Evolutionary conservation across 805 yeast genomes (phyloP).

Genomic region (Sugiyamaella americana): DNA sequence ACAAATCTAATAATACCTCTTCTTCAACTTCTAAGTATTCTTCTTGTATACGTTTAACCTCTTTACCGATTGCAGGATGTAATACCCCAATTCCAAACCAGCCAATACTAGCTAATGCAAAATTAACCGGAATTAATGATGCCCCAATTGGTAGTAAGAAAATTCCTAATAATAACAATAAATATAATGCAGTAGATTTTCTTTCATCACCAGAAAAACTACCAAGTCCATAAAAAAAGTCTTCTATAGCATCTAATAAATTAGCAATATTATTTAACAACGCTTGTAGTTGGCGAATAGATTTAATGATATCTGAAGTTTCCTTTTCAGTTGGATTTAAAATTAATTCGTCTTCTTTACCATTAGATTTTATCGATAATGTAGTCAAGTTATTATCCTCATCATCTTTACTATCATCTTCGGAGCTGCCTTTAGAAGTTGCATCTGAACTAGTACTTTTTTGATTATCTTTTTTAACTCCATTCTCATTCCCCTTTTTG

Average conservation of each 20-base stretch:
- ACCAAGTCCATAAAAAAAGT: slow-evolving; percentile 53
- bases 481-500: neutral
- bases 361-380: too few species aligned
- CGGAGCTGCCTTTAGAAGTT: neutral
- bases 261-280: slow-evolving; percentile 32
- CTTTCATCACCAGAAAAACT: slow-evolving; percentile 62
- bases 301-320: slow-evolving; percentile 3
- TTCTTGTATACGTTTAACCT: slow-evolving; percentile 24
- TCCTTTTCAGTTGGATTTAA: neutral
- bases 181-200: slow-evolving; percentile 54
- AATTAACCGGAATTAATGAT: slow-evolving; percentile 49
- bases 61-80: slow-evolving; percentile 51
- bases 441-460: neutral
- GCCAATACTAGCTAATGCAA: slow-evolving; percentile 47
- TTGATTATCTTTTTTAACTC: neutral
- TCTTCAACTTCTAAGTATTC: slow-evolving; percentile 25
- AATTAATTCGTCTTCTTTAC: neutral
- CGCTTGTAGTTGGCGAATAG: slow-evolving; percentile 12
- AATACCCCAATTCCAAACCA: slow-evolving; percentile 50
- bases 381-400: neutral
- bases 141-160: slow-evolving; percentile 38
- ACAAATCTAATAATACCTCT: slow-evolving; percentile 29
- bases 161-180: slow-evolving; percentile 21
- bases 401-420: neutral
- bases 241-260: slow-evolving; percentile 46